Conservation (phyloP, 805 yeast species). For the Cyberlindnera xylosilytica region DNA sequence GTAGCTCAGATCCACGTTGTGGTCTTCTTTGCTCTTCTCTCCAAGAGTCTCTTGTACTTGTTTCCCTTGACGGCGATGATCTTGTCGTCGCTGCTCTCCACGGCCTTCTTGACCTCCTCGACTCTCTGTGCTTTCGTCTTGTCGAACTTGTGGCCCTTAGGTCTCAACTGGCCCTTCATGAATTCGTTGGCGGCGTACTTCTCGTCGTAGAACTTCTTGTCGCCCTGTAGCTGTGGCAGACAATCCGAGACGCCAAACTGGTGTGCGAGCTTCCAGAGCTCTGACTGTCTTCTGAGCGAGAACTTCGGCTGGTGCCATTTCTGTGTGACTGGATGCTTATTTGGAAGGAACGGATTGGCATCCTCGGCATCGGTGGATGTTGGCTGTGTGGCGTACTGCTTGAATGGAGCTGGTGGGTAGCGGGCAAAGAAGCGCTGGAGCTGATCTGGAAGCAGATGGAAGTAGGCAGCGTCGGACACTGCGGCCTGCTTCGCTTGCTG, state of each 20-base stretch:
- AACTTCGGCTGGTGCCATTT: slow-evolving; percentile 72
- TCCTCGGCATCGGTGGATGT: slow-evolving; percentile 61
- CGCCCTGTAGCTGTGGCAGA: slow-evolving; percentile 51
- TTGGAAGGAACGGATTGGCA: slow-evolving; percentile 86
- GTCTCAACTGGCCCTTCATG: slow-evolving; percentile 72
- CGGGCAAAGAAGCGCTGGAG: slow-evolving; percentile 72
- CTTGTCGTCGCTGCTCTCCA: slow-evolving; percentile 62
- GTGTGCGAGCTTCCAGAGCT: slow-evolving; percentile 76
- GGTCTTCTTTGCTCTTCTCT: slow-evolving; percentile 23
- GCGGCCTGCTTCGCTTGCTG: slow-evolving; percentile 9
- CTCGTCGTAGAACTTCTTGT: slow-evolving; percentile 72
- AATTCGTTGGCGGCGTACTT: slow-evolving; percentile 67
- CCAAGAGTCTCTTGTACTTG: slow-evolving; percentile 26
- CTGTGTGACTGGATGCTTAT: slow-evolving; percentile 80
- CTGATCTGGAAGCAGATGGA: slow-evolving; percentile 61
- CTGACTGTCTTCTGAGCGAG: slow-evolving; percentile 80
- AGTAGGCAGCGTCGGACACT: slow-evolving; percentile 38
- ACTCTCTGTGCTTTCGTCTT: slow-evolving; percentile 58
- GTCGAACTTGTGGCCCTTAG: slow-evolving; percentile 82
- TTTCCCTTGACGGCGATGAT: slow-evolving; percentile 46
- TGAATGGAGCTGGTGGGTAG: slow-evolving; percentile 83
- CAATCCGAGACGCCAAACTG: slow-evolving; percentile 76
- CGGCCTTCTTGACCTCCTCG: slow-evolving; percentile 60
- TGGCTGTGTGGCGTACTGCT: slow-evolving; percentile 60
- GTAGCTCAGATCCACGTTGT: slow-evolving; percentile 22